These are phyloP conservation scores for Parastagonospora avenae DNA, from an alignment of 2,329 filamentous ascomycete genomes.

Conservation along the genomic window DNA sequence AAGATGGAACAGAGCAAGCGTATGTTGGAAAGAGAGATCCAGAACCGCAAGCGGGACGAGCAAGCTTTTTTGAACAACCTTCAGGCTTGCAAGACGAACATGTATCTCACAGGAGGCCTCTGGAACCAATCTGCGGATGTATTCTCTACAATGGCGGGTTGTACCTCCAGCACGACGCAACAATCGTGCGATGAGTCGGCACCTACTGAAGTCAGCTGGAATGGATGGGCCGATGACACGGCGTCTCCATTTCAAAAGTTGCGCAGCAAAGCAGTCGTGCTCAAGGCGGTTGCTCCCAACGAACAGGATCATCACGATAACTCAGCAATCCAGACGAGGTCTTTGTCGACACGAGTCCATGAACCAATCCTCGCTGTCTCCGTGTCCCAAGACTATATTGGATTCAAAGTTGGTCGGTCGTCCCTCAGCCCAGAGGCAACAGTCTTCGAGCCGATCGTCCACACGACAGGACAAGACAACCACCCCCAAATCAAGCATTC, in stretches of 20 bases:
- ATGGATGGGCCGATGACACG: slow-evolving; percentile 35
- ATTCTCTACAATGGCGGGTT: slow-evolving; percentile 14
- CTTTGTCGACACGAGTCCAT: neutral
- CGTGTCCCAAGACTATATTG: slow-evolving; percentile 21
- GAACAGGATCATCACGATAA: neutral
- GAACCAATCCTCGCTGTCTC: slow-evolving; percentile 2
- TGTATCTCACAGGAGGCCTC: slow-evolving; percentile 29
- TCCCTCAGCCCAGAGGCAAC: slow-evolving; percentile 28
- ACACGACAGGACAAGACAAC: slow-evolving; percentile 1
- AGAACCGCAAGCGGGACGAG: slow-evolving; percentile 38
- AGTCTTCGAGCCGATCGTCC: slow-evolving; percentile 25
- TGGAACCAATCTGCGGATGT: slow-evolving; percentile 14
- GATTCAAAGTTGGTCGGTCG: slow-evolving; percentile 11
- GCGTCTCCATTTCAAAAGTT: slow-evolving; percentile 29
- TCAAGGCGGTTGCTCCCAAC: slow-evolving; percentile 30
- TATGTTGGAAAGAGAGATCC: slow-evolving; percentile 38
- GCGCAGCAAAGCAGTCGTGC: slow-evolving; percentile 11
- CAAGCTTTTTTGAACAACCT: slow-evolving; percentile 36
- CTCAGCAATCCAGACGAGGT: neutral
- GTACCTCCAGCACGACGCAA: slow-evolving; percentile 15
- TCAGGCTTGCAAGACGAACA: slow-evolving; percentile 38
- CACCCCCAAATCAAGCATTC: neutral
- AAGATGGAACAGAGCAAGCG: slow-evolving; percentile 35
- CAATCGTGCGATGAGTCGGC: slow-evolving; percentile 22
- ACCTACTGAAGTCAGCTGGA: slow-evolving; percentile 34